Conservation (phyloP, 1,284 basidiomycete species). For the Cutaneotrichosporon cyanovorans region DNA sequence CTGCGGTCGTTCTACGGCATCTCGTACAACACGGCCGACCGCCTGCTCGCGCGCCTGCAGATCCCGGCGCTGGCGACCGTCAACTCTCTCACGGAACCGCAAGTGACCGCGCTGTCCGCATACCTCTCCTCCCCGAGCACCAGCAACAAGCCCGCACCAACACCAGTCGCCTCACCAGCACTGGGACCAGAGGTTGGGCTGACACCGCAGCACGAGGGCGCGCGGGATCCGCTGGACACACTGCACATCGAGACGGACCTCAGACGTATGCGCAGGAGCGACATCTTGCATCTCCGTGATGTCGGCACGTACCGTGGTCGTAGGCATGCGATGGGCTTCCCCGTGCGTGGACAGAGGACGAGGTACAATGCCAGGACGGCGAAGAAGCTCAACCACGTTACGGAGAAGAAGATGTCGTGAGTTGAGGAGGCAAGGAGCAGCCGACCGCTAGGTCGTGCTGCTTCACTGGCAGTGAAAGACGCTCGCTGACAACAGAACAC, state of each 20-base stretch:
- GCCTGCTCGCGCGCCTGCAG: slow-evolving; percentile 49
- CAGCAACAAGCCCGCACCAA: slow-evolving; percentile 25
- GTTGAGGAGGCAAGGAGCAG: neutral
- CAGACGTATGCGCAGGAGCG: slow-evolving; percentile 45
- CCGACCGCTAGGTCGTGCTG: no score
- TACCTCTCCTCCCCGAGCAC: slow-evolving; percentile 51
- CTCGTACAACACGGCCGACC: slow-evolving; percentile 45
- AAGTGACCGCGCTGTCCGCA: slow-evolving; percentile 51
- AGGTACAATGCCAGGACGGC: slow-evolving; percentile 51
- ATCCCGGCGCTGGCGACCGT: slow-evolving; percentile 48
- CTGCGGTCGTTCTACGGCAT: slow-evolving; percentile 52
- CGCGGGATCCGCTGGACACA: slow-evolving; percentile 47
- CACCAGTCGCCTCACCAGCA: slow-evolving; percentile 23
- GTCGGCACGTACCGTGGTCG: slow-evolving; percentile 51
- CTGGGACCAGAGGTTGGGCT: neutral
- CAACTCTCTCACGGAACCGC: slow-evolving; percentile 48
- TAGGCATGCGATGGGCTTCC: slow-evolving; percentile 49
- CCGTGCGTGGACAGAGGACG: slow-evolving; percentile 53
- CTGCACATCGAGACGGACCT: slow-evolving; percentile 52
- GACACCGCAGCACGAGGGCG: slow-evolving; percentile 5
- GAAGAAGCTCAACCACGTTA: slow-evolving; percentile 46
- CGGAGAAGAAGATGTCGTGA: slow-evolving; percentile 4
- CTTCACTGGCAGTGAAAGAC: no score
- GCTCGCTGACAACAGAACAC: neutral
- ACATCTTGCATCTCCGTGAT: slow-evolving; percentile 51